These are phyloP conservation scores for Chaetomium cochliodes DNA, from an alignment of 495 filamentous ascomycete genomes.

Conservation along the genomic window DNA sequence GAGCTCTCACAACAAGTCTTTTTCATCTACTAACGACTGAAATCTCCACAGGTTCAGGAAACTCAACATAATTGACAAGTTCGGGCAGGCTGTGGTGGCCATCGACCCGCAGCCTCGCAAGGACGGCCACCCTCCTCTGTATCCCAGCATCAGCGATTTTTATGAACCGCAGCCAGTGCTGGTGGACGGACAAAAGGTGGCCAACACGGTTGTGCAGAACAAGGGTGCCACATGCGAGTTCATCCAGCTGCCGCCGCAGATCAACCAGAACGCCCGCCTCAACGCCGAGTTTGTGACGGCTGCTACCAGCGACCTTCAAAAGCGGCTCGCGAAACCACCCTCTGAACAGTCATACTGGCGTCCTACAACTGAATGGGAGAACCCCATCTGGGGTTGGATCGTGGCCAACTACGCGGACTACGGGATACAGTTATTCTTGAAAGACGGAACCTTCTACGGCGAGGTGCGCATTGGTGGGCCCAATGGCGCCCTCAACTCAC, in stretches of 20 bases:
- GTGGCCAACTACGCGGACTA: constrained; percentile 52
- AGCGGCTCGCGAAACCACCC: too few relatives aligned
- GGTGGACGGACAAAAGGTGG: neutral
- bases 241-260: constrained; percentile 46
- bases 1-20: too few relatives aligned
- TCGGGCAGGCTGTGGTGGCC: constrained; percentile 46
- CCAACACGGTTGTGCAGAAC: neutral
- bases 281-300: constrained; percentile 36
- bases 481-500: neutral
- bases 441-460: constrained; percentile 53
- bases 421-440: constrained; percentile 51
- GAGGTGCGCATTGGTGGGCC: constrained; percentile 45
- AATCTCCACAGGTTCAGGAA: constrained; percentile 42
- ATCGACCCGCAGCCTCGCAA: constrained; percentile 36
- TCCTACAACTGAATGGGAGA: constrained; percentile 41
- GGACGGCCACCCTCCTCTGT: constrained; percentile 30
- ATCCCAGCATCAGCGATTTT: constrained; percentile 28
- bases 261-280: constrained; percentile 52
- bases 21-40: constrained; percentile 46
- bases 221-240: constrained; percentile 31
- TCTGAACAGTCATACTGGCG: constrained; percentile 33
- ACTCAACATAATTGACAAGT: constrained; percentile 56
- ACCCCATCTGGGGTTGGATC: constrained; percentile 57
- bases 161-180: neutral
- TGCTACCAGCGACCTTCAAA: neutral